Evolutionary conservation across 192 early-diverging fungal species (phyloP).

Genomic region (Backusella westeae): DNA sequence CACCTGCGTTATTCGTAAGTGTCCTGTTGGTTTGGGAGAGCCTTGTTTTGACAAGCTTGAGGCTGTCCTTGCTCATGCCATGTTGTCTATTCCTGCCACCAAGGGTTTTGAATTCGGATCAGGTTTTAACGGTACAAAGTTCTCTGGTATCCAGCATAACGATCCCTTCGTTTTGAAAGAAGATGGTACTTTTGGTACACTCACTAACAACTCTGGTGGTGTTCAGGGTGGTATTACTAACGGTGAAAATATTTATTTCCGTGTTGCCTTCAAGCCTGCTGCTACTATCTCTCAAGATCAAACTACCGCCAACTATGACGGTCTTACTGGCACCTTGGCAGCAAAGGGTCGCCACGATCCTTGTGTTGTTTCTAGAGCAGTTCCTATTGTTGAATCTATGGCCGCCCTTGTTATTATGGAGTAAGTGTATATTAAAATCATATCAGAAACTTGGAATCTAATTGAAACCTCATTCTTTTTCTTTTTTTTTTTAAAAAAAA

Average conservation of each 20-base stretch:
- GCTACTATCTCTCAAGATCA: constrained; percentile 95
- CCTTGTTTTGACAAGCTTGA: constrained; percentile 99
- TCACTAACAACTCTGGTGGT: constrained; percentile 94
- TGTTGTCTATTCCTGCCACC: constrained; percentile 98
- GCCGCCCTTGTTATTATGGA: constrained; percentile 93
- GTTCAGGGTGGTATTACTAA: constrained; percentile 98
- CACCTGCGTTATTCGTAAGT: constrained; percentile 94
- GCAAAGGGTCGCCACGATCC: constrained; percentile 97
- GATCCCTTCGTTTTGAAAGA: constrained; percentile 78
- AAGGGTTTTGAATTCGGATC: constrained; percentile 98
- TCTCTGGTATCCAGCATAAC: constrained; percentile 91
- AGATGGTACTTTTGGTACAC: constrained; percentile 72
- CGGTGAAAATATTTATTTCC: constrained; percentile 95
- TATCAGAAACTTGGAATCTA: background rate
- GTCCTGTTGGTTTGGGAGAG: constrained; percentile 91
- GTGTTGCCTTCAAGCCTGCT: constrained; percentile 96
- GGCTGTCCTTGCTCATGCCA: constrained; percentile 94
- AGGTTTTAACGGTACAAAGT: constrained; percentile 85
- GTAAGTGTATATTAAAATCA: constrained; percentile 34
- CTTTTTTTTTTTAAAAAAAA: constrained; percentile 28
- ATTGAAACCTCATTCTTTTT: background rate
- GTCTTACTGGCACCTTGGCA: constrained; percentile 74
- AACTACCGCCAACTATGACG: constrained; percentile 83
- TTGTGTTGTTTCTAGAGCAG: constrained; percentile 93
- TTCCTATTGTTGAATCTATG: constrained; percentile 99